Evolutionary conservation across 2,329 filamentous ascomycete genomes (phyloP), one percentile per base, ranked within the genome.

Genomic region (Penicillium sp.): DNA sequence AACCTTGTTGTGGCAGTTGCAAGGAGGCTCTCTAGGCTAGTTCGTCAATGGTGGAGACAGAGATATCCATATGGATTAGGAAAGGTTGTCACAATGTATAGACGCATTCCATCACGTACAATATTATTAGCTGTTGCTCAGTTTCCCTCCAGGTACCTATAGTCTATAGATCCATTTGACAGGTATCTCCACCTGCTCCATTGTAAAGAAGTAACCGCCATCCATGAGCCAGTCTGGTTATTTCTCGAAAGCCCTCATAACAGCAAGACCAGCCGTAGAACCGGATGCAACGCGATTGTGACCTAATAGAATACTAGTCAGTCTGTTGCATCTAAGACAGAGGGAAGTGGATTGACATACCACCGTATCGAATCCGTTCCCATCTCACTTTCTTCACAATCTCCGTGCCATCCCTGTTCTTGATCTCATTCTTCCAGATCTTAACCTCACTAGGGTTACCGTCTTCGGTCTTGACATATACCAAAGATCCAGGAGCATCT

Each of bases 311-410:
- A n/a, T 29, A 3, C 38, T n/a, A 37, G 19, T 39, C 9, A 39
- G 37, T 28, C 16, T 14, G 2, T 14, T 28, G 7, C 35, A 45
- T n/a, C 2, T 18, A 18, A 16, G 1, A 8, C 6, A 41, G 10
- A 34, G 3, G 14, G 22, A 4, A 11, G 33, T 25, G n/a, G 8
- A 9, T 37, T 25, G 36, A 66, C 65, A 53, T 67, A 68, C 73
- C 73, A 42, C 73, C 73, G 45, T 74, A 71, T 45, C 62, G 59
- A 28, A 75, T 66, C 41, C 70, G 68, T 48, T 75, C 70, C 73
- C 73, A 76, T 27, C 70, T 58, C 4, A 75, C 68, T 34, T 54
- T 68, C 51, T 75, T 75, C 28, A 69, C 56, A 22, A 54, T 53
- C 10, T 48, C 41, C 12, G 41, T 35, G 0, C 54, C 57, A 44